Conservation (phyloP, 139 green algal genomes). For the Spirogloea muscicola region DNA sequence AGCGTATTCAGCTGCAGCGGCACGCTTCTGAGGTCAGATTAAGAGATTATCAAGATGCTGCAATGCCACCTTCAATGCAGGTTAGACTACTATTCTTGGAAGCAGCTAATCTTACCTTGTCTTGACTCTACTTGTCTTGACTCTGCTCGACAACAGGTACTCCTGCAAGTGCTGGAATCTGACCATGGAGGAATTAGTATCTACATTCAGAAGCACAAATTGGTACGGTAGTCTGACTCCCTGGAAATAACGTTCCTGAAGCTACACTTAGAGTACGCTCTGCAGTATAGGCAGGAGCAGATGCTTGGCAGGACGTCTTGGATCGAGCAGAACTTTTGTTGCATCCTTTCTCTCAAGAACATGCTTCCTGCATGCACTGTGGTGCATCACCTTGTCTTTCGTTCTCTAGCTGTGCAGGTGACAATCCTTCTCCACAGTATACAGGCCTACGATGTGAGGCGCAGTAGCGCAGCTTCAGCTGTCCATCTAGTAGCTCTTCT, state of each 20-base stretch:
- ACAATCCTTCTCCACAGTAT: background rate
- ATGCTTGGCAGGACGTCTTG: too few relatives aligned
- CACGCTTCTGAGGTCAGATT: background rate
- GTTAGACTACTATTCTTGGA: background rate
- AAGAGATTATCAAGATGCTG: background rate
- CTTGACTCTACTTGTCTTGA: background rate
- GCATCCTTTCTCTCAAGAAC: too few relatives aligned
- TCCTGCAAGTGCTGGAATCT: too few relatives aligned
- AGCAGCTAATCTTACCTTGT: background rate
- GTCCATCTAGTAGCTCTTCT: conserved; percentile 23
- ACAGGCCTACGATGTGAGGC: background rate
- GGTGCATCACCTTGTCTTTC: too few relatives aligned
- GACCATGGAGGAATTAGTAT: too few relatives aligned
- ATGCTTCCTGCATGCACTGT: too few relatives aligned
- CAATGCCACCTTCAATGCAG: background rate
- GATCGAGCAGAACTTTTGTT: too few relatives aligned
- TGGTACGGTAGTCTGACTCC: too few relatives aligned
- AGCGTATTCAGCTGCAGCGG: background rate
- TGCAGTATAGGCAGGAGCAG: too few relatives aligned
- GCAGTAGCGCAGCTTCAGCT: conserved; percentile 7
- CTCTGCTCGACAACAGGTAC: background rate
- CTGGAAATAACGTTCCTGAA: too few relatives aligned
- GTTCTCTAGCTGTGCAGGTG: background rate
- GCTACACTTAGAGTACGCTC: too few relatives aligned
- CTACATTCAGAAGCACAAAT: too few relatives aligned